Base-by-base conservation (phyloP, 345 rosid species). In the Corchorus capsularis region DNA sequence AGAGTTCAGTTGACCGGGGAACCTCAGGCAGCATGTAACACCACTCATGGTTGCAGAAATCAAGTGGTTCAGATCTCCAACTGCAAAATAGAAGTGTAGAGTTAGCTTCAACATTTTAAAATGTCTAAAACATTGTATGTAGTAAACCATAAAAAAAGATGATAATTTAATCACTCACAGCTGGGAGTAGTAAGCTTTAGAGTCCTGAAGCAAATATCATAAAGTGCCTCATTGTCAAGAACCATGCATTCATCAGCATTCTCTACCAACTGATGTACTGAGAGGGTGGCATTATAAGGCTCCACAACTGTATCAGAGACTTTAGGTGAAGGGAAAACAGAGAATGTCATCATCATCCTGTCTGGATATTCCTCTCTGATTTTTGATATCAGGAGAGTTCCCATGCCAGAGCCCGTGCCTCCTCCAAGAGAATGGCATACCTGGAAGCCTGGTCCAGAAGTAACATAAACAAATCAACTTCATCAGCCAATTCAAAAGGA, bases 221-320 rank as follows among this genome's bases (percentile, higher is more conserved):
- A 94, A 37, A 94, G 97, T 35, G 98, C 98, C 88, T 92, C 98
- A 57, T 94, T 94, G 85, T 94, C 98, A 5, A 94, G 94, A 63
- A 94, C 98, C 97, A 94, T 94, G 82, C 98, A 92, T 78, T 94
- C 98, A 71, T 94, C 98, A 59, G 97, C 98, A 69, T 94, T 94
- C 81, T 94, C 98, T 0, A 94, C 98, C 78, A 94, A 85, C 83
- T 94, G 98, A 75, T 94, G 98, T 75, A 94, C 98, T 0, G 98
- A 94, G 80, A 94, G 97, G 74, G 98, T 94, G 11, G 98, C 98
- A 70, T 94, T 94, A 81, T 94, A 94, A 0, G 98, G 98, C 83
- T 94, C 98, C 72, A 94, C 98, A n/a, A 94, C 98, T 0, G 98
- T 94, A 89, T 94, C 98, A 15, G 98, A 94, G 85, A 94, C 98